Evolutionary conservation across 2,329 filamentous ascomycete species (phyloP).

Genomic region (Monosporascus sp.): DNA sequence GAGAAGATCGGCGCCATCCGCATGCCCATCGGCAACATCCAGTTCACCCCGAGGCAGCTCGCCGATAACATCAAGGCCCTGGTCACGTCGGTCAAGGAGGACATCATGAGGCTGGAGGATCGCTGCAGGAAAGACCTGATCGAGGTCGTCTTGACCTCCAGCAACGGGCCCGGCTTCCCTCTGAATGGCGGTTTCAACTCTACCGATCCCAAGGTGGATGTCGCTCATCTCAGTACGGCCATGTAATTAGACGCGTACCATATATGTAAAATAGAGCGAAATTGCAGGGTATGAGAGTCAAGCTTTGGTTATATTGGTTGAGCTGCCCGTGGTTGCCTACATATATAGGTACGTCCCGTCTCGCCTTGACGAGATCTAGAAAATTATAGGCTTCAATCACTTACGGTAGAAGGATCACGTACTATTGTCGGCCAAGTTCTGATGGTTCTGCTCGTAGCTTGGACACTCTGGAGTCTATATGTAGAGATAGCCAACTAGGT

Average conservation of each 20-base stretch:
- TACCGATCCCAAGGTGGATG: constrained; percentile 50
- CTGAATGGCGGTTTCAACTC: constrained; percentile 74
- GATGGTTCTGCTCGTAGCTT: too few relatives aligned
- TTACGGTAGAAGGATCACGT: too few relatives aligned
- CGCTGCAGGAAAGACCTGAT: constrained; percentile 66
- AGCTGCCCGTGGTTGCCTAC: constrained; percentile 1
- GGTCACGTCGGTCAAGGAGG: constrained; percentile 70
- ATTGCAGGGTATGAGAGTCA: constrained; percentile 1
- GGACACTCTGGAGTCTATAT: too few relatives aligned
- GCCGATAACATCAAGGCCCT: constrained; percentile 77
- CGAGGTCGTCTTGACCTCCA: constrained; percentile 77
- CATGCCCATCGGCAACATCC: constrained; percentile 86
- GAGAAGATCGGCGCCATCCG: constrained; percentile 80
- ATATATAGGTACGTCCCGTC: constrained; percentile 3
- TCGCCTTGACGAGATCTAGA: background rate
- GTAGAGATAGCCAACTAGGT: too few relatives aligned
- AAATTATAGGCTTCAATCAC: background rate
- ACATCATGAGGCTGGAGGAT: constrained; percentile 62
- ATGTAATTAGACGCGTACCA: constrained; percentile 38
- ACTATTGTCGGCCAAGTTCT: too few relatives aligned
- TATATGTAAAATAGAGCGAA: constrained; percentile 3
- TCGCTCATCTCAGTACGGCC: constrained; percentile 46
- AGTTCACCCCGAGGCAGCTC: constrained; percentile 82
- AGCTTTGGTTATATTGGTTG: too few relatives aligned
- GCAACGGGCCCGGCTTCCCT: constrained; percentile 79